Percentiles rank a stretch among this genome's conserved stretches.
Conservation (phyloP, 2,329 filamentous ascomycete species). For the Aspergillus uvarum region DNA sequence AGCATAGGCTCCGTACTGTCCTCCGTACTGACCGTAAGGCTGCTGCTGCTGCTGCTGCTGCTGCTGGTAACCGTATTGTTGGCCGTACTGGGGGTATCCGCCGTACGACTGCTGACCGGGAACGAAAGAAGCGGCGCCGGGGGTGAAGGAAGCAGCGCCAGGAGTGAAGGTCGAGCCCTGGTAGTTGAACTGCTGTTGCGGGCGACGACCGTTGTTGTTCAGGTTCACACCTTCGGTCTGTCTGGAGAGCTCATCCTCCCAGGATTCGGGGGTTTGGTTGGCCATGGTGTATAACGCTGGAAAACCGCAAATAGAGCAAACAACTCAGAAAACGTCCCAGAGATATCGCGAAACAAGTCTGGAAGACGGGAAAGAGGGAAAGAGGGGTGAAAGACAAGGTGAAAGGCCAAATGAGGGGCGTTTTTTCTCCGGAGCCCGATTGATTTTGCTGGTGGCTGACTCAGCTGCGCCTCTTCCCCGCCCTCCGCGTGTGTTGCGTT, state of each 20-base stretch:
- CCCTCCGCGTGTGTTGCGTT: constrained; percentile 14
- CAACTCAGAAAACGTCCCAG: constrained; percentile 17
- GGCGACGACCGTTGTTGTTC: constrained; percentile 57
- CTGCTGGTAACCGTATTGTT: constrained; percentile 32
- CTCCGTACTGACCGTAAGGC: constrained; percentile 44
- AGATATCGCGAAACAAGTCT: constrained; percentile 15
- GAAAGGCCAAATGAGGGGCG: constrained; percentile 27
- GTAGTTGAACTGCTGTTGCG: constrained; percentile 45
- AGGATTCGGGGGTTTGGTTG: constrained; percentile 74
- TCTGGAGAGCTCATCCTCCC: constrained; percentile 85
- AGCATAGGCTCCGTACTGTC: constrained; percentile 47
- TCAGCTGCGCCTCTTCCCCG: constrained; percentile 23
- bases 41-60: constrained; percentile 41
- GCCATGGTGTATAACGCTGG: constrained; percentile 63
- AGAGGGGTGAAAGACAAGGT: constrained; percentile 9
- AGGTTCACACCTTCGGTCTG: constrained; percentile 76
- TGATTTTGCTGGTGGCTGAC: constrained; percentile 33
- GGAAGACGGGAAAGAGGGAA: constrained; percentile 14
- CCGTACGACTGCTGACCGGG: constrained; percentile 54
- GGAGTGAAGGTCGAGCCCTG: constrained; percentile 61
- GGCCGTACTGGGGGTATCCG: constrained; percentile 50
- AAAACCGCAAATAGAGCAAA: constrained; percentile 25
- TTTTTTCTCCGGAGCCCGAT: constrained; percentile 12
- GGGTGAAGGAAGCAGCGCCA: constrained; percentile 63
- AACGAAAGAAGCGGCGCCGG: constrained; percentile 69